Conservation (phyloP, 2,329 filamentous ascomycete genomes). For the Xylaria sp. region DNA sequence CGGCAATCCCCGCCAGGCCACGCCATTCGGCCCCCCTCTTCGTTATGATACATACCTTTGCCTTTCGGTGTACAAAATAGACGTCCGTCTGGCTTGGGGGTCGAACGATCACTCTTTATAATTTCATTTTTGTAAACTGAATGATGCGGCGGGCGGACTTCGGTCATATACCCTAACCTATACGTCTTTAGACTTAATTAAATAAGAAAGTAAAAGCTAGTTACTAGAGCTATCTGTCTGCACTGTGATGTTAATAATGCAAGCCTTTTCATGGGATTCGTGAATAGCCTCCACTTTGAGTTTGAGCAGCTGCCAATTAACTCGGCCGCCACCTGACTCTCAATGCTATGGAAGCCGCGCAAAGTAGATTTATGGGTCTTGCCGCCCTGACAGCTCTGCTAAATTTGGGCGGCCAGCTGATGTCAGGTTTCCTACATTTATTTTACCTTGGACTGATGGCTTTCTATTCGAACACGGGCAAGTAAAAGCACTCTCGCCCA, state of each 20-base stretch:
- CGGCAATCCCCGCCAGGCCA: slow-evolving; percentile 29
- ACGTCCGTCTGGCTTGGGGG: slow-evolving; percentile 34
- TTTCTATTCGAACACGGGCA: too few relatives aligned
- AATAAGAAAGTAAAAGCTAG: slow-evolving; percentile 39
- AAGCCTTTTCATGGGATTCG: too few relatives aligned
- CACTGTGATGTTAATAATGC: background rate
- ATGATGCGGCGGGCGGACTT: slow-evolving; percentile 42
- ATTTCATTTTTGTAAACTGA: slow-evolving; percentile 45
- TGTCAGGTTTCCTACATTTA: background rate
- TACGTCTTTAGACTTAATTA: slow-evolving; percentile 43
- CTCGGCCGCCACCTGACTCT: too few relatives aligned
- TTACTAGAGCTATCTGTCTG: background rate
- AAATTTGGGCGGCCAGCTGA: background rate
- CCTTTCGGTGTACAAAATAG: slow-evolving; percentile 39
- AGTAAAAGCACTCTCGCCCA: too few relatives aligned
- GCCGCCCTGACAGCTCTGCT: background rate
- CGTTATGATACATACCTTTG: slow-evolving; percentile 39
- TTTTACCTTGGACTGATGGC: background rate
- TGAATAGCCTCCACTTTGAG: too few relatives aligned
- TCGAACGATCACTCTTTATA: slow-evolving; percentile 34
- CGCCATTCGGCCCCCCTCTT: slow-evolving; percentile 32
- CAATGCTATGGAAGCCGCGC: too few relatives aligned
- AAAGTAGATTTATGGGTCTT: background rate
- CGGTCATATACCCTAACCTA: slow-evolving; percentile 42
- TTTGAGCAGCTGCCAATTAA: too few relatives aligned